Evolutionary conservation across 2,329 filamentous ascomycete species (phyloP), one percentile per base, ranked within the genome.

Genomic region (Xylaria sp.): DNA sequence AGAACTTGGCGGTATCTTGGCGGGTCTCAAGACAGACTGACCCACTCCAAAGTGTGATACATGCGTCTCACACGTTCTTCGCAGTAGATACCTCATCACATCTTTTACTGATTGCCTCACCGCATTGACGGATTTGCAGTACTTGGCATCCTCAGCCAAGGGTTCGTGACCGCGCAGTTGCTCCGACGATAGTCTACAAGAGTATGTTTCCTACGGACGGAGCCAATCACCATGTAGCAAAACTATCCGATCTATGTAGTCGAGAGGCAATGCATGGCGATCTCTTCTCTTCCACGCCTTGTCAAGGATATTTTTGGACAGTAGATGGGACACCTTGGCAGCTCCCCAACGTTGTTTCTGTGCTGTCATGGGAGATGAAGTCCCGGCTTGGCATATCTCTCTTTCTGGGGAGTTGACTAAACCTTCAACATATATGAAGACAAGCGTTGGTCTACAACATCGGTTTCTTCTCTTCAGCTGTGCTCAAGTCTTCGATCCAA

Each of bases 11-110:
- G 15, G 22, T 33, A 61, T 64, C 78, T 79, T 79, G 77, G 77
- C 78, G 73, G 70, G 78, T 79, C 74, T 79, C 77, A 79, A 75
- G 72, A 75, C 56, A 75, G 75, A 75, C 70, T 75, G 74, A 77
- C 73, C 74, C 75, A 71, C 73, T 54, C 51, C 39, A 2, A 25
- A 39, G 42, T 67, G 56, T 71, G 68, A 71, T 67, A 70, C 68
- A 71, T 66, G 67, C 68, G 68, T 72, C 70, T 73, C 71, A 73
- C 69, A 71, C 67, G 60, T 36, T 55, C 39, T 50, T n/a, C n/a
- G 33, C 15, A 25, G 22, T 29, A 63, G 49, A 54, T 60, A 27
- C 25, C 13, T 64, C 55, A 42, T 50, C 57, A 54, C 63, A 55
- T 66, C 56, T 68, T 63, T 67, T 47, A 31, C 66, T 67, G 53